Conservation (phyloP, 257 asterid species). For the Ocimum tenuiflorum region DNA sequence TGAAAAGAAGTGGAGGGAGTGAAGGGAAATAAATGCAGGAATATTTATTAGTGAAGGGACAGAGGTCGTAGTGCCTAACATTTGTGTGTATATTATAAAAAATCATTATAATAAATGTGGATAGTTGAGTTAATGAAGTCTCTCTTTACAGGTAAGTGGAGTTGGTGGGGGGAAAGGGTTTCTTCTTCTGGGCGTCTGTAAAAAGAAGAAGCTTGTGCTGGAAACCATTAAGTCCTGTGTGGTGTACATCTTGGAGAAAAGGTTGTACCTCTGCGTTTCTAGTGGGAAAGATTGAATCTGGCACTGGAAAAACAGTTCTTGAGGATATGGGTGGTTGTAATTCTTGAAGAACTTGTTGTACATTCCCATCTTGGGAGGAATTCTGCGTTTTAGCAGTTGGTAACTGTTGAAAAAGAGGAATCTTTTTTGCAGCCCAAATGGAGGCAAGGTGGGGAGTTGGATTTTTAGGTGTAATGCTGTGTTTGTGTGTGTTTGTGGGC, state of each 20-base stretch:
- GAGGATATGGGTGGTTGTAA: constrained; percentile 29
- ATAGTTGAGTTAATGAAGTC: constrained; percentile 22
- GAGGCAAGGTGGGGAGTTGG: constrained; percentile 35
- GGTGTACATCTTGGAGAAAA: constrained; percentile 26
- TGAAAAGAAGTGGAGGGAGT: not conserved
- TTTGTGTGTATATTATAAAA: constrained; percentile 5
- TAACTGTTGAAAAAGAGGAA: not conserved
- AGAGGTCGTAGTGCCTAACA: constrained; percentile 24
- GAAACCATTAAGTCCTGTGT: constrained; percentile 6
- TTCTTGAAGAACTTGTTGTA: constrained; percentile 14
- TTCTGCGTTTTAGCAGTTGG: not conserved
- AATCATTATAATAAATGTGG: not conserved
- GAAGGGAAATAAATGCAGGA: not conserved
- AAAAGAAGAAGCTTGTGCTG: constrained; percentile 25
- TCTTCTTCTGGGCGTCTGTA: constrained; percentile 19
- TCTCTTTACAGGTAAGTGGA: constrained; percentile 31
- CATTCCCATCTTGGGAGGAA: no score
- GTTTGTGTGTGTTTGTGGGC: constrained; percentile 41
- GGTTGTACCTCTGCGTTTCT: constrained; percentile 23
- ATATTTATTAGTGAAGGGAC: constrained; percentile 9
- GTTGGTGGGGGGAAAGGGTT: constrained; percentile 30
- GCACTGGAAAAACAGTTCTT: constrained; percentile 9
- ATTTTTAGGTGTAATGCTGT: constrained; percentile 27
- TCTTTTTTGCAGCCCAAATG: constrained; percentile 28
- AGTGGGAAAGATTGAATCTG: constrained; percentile 17